These are phyloP conservation scores for Nematocida parisii DNA, from an alignment of 371 early-diverging fungal genomes.

Conservation along the genomic window DNA sequence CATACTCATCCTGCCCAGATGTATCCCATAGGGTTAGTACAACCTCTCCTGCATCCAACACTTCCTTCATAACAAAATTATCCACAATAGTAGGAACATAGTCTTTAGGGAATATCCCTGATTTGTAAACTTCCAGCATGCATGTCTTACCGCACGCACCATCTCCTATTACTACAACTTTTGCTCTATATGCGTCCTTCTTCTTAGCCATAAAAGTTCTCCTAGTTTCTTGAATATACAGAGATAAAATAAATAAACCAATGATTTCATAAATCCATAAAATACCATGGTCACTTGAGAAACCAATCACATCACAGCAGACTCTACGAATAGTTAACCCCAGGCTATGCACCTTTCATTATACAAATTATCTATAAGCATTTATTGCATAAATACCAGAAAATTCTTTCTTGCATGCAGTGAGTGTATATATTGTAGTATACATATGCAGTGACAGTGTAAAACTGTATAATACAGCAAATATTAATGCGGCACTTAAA, in stretches of 20 bases:
- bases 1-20: constrained; percentile 72
- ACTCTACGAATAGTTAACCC: too few species aligned
- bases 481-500: not conserved
- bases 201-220: constrained; percentile 37
- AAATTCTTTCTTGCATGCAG: too few species aligned
- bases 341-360: too few species aligned
- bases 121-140: constrained; percentile 70
- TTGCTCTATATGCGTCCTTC: constrained; percentile 60
- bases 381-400: too few species aligned
- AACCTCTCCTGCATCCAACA: constrained; percentile 58
- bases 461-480: too few species aligned
- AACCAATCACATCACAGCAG: too few species aligned
- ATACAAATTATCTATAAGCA: too few species aligned
- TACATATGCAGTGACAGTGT: too few species aligned
- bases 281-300: too few species aligned
- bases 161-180: constrained; percentile 71
- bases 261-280: not conserved
- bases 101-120: constrained; percentile 69
- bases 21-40: constrained; percentile 71
- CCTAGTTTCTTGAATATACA: constrained; percentile 1
- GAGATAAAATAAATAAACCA: not conserved
- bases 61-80: constrained; percentile 69
- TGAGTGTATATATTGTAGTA: too few species aligned
- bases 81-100: constrained; percentile 71
- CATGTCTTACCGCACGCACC: constrained; percentile 72